phyloP scores from a whole-genome alignment of 1,284 basidiomycete species.

The Cryptococcus floricola region DNA sequence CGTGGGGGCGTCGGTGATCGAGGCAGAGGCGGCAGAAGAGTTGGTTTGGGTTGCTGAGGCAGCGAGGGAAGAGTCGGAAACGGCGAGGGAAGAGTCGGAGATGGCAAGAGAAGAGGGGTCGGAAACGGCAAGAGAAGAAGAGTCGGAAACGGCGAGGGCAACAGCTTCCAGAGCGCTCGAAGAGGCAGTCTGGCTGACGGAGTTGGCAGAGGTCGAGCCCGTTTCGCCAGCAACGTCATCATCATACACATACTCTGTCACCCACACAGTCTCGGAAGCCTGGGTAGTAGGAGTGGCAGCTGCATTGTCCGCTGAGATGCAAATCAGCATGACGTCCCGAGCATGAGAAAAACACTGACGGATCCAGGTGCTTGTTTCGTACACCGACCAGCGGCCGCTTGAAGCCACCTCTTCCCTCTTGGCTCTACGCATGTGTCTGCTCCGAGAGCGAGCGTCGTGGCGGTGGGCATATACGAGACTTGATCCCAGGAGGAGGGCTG shows the following conservation, averaged over 20 bases:
- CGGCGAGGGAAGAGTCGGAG: neutral
- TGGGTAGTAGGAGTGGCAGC: neutral
- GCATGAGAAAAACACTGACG: constrained; percentile 2
- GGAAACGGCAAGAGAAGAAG: neutral
- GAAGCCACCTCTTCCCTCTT: neutral
- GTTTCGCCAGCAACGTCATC: neutral
- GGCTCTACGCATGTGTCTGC: neutral
- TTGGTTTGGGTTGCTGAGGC: neutral
- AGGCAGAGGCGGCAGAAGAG: neutral
- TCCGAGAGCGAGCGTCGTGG: neutral
- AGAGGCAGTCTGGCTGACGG: neutral
- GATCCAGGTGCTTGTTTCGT: constrained; percentile 11
- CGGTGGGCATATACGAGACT: neutral
- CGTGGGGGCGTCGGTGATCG: neutral
- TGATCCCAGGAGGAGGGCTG: neutral
- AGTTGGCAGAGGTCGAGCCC: neutral
- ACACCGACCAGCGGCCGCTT: constrained; percentile 10
- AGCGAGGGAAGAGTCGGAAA: neutral
- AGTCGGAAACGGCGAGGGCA: constrained; percentile 7
- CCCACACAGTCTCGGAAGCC: constrained; percentile 5
- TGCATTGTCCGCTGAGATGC: neutral
- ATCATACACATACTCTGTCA: constrained; percentile 3
- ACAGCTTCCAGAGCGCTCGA: constrained; percentile 6
- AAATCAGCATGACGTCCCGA: neutral
- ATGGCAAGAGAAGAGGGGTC: no score